Evolutionary conservation across 768 basidiomycete genomes (phyloP), one percentile per base, ranked within the genome.

Genomic region (Pleurotus citrinopileatus): DNA sequence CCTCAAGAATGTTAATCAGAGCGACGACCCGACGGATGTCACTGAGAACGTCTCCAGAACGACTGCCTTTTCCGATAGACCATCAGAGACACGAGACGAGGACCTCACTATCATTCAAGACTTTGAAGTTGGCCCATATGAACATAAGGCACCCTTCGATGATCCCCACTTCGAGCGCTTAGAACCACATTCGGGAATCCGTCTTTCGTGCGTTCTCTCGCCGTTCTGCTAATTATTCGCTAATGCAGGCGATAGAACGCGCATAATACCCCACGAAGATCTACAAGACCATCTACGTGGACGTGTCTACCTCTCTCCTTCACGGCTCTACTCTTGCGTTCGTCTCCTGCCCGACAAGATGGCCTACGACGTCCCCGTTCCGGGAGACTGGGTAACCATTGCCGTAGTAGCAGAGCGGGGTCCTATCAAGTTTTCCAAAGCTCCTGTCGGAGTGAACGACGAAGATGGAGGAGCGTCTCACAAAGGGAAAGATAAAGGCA

Each of bases 371-470:
- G 82, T 99, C 1, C 95, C 96, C 8, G 86, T 98, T 1, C 81
- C 83, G 4, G 91, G 91, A 2, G 97, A 98, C 67, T 98, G 93
- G 90, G 80, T 98, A 37, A 95, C 94, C 4, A 91, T 99, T 43
- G 96, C 93, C 2, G 95, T 98, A 3, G 85, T 99, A 12, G 96
- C 94, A 2, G 93, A 96, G 66, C 83, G 94, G 19, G 87, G 93
- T 2, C 87, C 86, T 5, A 74, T 95, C 64, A 84, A 81, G 58
- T 80, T 85, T 60, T 91, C 78, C 43, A 81, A 79, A 54, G 84
- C 87, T 26, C 88, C 87, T 45, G 82, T 87, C 17, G 65, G 77
- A 10, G 65, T 80, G 5, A 79, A 70, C 27, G 74, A 73, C 23
- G 79, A 82, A 44, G 78, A 75, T 4, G 72, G 64, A 60, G 48